phyloP scores from a whole-genome alignment of 345 rosid species.

The Corchorus capsularis region DNA sequence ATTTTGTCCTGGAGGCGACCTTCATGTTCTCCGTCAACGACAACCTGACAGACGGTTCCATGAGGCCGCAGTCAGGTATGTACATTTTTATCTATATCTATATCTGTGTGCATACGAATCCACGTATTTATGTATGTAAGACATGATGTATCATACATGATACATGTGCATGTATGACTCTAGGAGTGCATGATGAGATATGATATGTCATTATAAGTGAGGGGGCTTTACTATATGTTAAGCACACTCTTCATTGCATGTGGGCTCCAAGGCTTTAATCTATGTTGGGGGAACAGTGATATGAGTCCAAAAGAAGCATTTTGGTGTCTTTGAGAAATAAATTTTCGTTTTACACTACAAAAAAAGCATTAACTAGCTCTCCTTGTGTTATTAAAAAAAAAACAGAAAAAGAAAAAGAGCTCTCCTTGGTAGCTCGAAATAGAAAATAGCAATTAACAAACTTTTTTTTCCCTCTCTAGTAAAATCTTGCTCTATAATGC shows the following conservation, averaged over 20 bases:
- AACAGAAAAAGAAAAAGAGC: no score
- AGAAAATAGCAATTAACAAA: no score
- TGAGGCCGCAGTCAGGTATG: conserved; percentile 72
- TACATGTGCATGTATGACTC: neutral
- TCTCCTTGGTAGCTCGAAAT: no score
- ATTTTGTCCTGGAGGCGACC: conserved; percentile 89
- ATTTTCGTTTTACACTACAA: neutral
- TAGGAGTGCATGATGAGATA: conserved; percentile 18
- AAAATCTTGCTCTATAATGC: neutral
- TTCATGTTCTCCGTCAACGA: conserved; percentile 72
- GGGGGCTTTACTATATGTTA: conserved; percentile 26
- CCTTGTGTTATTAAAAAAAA: no score
- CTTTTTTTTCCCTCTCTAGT: no score
- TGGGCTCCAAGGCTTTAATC: conserved; percentile 27
- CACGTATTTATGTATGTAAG: neutral
- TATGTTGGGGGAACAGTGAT: neutral
- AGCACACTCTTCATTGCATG: conserved; percentile 22
- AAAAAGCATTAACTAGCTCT: neutral
- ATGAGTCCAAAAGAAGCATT: neutral
- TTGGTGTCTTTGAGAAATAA: neutral
- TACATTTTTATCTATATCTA: neutral
- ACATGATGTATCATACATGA: neutral
- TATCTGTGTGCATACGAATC: neutral
- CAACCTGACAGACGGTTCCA: conserved; percentile 65
- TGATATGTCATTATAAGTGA: conserved; percentile 17